These are phyloP conservation scores for Cladosporium halotolerans DNA, from an alignment of 2,329 filamentous ascomycete genomes.

Conservation along the genomic window DNA sequence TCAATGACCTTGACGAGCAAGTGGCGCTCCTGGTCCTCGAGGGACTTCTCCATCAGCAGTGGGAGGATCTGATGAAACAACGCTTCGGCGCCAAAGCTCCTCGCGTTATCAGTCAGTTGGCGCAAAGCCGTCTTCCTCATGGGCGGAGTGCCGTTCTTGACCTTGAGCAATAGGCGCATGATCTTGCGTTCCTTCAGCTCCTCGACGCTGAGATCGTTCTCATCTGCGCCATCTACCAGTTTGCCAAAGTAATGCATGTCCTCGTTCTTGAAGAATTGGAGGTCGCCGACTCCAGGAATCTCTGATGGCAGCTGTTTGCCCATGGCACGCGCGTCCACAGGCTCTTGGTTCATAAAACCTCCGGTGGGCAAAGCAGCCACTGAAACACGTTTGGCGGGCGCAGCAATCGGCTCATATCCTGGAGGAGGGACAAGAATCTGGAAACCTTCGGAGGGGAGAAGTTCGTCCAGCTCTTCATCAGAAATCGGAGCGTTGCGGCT, in stretches of 20 bases:
- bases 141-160: slow-evolving; percentile 97
- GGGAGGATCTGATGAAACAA: slow-evolving; percentile 97
- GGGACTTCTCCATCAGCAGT: slow-evolving; percentile 92
- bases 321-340: slow-evolving; percentile 72
- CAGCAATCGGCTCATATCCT: slow-evolving; percentile 79
- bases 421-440: slow-evolving; percentile 85
- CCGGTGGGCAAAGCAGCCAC: slow-evolving; percentile 60
- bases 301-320: slow-evolving; percentile 91
- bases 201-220: slow-evolving; percentile 85
- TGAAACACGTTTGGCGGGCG: slow-evolving; percentile 69
- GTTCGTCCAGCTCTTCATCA: slow-evolving; percentile 87
- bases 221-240: slow-evolving; percentile 86
- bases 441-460: slow-evolving; percentile 89
- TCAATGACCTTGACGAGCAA: slow-evolving; percentile 98
- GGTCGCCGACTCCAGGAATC: slow-evolving; percentile 89
- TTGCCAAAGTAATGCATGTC: slow-evolving; percentile 99
- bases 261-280: slow-evolving; percentile 97
- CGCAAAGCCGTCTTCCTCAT: slow-evolving; percentile 98
- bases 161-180: slow-evolving; percentile 91
- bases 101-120: slow-evolving; percentile 94
- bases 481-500: slow-evolving; percentile 74
- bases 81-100: slow-evolving; percentile 87
- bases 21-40: slow-evolving; percentile 97
- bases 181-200: slow-evolving; percentile 98
- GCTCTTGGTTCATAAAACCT: slow-evolving; percentile 97